Evolutionary conservation across 176 grass and related monocot genomes (phyloP).

Genomic region (Paspalum vaginatum): DNA sequence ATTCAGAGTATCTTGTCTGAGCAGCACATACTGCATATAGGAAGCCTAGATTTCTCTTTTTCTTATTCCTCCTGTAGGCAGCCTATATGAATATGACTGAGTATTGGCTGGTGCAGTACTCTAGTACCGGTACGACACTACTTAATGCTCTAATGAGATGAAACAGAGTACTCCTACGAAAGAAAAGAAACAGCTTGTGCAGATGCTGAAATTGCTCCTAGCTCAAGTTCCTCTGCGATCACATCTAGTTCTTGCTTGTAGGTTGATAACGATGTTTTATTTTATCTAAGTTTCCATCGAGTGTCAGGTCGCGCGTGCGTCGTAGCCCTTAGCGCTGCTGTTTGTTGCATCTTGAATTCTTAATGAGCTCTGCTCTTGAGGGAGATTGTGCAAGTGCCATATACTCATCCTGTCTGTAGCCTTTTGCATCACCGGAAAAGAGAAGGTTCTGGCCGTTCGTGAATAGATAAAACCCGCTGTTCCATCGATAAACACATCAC

Average conservation of each 20-base stretch:
- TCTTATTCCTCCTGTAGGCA: conserved; percentile 41
- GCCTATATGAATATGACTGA: conserved; percentile 34
- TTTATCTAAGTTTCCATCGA: background rate
- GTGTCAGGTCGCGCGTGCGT: background rate
- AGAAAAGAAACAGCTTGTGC: background rate
- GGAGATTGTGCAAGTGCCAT: background rate
- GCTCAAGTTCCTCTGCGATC: background rate
- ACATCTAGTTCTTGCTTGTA: background rate
- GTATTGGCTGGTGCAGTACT: conserved; percentile 24
- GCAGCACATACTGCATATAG: conserved; percentile 36
- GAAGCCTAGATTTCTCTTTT: conserved; percentile 55
- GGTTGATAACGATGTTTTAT: background rate
- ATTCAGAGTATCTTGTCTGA: conserved; percentile 48
- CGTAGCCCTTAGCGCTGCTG: background rate
- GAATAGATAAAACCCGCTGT: background rate
- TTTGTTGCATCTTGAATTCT: background rate
- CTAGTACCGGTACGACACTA: conserved; percentile 28
- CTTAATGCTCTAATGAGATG: conserved; percentile 34
- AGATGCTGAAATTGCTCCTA: background rate
- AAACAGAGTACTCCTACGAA: background rate
- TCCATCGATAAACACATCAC: conserved; percentile 20
- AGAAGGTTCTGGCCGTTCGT: conserved; percentile 37
- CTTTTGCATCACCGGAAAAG: conserved; percentile 1
- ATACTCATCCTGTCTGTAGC: background rate
- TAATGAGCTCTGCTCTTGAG: background rate